Evolutionary conservation across 1,139 yeast species (phyloP).

Genomic region (Pichia sp.): DNA sequence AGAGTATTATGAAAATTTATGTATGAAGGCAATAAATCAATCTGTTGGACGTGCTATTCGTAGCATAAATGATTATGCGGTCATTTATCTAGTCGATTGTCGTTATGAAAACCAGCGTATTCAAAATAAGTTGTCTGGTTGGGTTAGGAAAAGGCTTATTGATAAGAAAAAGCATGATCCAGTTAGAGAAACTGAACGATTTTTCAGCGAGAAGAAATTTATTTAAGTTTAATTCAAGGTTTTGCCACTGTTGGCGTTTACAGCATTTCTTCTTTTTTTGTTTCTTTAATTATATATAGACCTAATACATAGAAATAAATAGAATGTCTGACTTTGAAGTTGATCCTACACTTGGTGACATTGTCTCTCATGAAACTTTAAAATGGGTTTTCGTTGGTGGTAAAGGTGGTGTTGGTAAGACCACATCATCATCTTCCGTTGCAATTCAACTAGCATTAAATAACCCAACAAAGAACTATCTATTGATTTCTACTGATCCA

Average conservation of each 20-base stretch:
- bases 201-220: not conserved
- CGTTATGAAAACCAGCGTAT: slow-evolving; percentile 47
- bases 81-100: slow-evolving; percentile 62
- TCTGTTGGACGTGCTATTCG: slow-evolving; percentile 91
- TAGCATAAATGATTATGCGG: slow-evolving; percentile 74
- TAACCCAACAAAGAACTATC: slow-evolving; percentile 72
- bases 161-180: not conserved
- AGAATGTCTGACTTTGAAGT: slow-evolving; percentile 35
- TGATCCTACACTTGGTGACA: slow-evolving; percentile 64
- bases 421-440: slow-evolving; percentile 92
- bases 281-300: too few relatives aligned
- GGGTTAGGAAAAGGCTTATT: slow-evolving; percentile 53
- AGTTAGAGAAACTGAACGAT: not conserved
- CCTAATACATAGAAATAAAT: not conserved
- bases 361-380: slow-evolving; percentile 60
- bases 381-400: slow-evolving; percentile 99
- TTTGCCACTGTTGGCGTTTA: not conserved
- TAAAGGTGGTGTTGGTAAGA: slow-evolving; percentile 98
- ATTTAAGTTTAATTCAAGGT: not conserved
- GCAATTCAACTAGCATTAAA: slow-evolving; percentile 85
- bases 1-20: slow-evolving; percentile 74
- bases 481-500: slow-evolving; percentile 93
- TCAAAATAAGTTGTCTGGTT: slow-evolving; percentile 59
- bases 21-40: slow-evolving; percentile 91
- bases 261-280: not conserved